These are phyloP conservation scores for Arthrobotrys conoides DNA, from an alignment of 2,329 filamentous ascomycete genomes.

Conservation along the genomic window DNA sequence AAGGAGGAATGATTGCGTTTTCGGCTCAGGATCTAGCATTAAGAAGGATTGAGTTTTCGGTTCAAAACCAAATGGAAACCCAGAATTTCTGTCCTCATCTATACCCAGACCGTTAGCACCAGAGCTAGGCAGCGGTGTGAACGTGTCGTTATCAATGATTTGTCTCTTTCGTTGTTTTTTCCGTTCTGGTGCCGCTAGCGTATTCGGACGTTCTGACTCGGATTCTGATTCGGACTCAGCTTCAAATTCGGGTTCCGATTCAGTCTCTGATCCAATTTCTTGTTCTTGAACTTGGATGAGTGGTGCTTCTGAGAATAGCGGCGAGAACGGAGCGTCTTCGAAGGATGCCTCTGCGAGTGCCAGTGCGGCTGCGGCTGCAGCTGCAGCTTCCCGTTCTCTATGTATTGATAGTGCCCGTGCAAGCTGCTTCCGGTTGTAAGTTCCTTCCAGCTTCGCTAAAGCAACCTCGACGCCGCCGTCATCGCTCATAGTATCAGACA, in stretches of 20 bases:
- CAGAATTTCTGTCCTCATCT: slow-evolving; percentile 41
- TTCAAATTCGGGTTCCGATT: slow-evolving; percentile 11
- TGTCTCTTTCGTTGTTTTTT: slow-evolving; percentile 54
- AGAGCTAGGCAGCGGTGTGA: slow-evolving; percentile 46
- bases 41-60: slow-evolving; percentile 48
- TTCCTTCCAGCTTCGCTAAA: slow-evolving; percentile 90
- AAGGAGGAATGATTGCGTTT: slow-evolving; percentile 46
- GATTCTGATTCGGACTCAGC: slow-evolving; percentile 33
- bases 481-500: slow-evolving; percentile 83
- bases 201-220: slow-evolving; percentile 28
- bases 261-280: slow-evolving; percentile 42
- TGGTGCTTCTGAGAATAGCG: slow-evolving; percentile 22
- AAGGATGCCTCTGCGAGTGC: slow-evolving; percentile 26
- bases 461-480: slow-evolving; percentile 95
- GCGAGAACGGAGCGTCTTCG: slow-evolving; percentile 20
- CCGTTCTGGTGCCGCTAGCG: slow-evolving; percentile 50
- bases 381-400: slow-evolving; percentile 50
- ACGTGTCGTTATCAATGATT: slow-evolving; percentile 56
- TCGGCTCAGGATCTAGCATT: slow-evolving; percentile 44
- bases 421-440: slow-evolving; percentile 74
- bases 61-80: slow-evolving; percentile 51
- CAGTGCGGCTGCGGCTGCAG: background rate
- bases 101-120: slow-evolving; percentile 49
- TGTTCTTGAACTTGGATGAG: slow-evolving; percentile 47
- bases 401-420: slow-evolving; percentile 52